Evolutionary conservation across 768 basidiomycete species (phyloP).

Genomic region (Boletus speciosus): DNA sequence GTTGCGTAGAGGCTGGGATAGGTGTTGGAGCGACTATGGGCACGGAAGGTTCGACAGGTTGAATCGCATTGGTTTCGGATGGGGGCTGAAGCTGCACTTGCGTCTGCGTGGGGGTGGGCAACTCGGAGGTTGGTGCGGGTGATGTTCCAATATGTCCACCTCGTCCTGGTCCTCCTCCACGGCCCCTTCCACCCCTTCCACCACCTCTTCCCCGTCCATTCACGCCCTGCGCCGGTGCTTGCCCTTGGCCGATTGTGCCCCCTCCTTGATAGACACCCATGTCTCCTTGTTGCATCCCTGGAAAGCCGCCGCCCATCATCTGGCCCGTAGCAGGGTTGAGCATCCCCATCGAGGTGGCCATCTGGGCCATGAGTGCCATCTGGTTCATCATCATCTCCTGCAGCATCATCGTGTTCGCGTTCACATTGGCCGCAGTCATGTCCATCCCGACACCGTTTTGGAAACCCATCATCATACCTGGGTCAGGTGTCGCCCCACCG

Average conservation of each 20-base stretch:
- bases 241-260: slow-evolving; percentile 20
- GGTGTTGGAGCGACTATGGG: slow-evolving; percentile 28
- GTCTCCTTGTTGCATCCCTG: slow-evolving; percentile 55
- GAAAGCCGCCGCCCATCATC: slow-evolving; percentile 53
- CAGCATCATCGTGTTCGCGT: slow-evolving; percentile 62
- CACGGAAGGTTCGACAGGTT: slow-evolving; percentile 4
- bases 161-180: slow-evolving; percentile 41
- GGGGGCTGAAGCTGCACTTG: slow-evolving; percentile 19
- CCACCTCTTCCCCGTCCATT: slow-evolving; percentile 45
- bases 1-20: slow-evolving; percentile 22
- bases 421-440: slow-evolving; percentile 49
- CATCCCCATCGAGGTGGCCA: slow-evolving; percentile 82
- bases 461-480: slow-evolving; percentile 43
- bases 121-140: slow-evolving; percentile 19
- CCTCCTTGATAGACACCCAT: slow-evolving; percentile 44
- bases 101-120: slow-evolving; percentile 15
- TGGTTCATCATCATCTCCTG: slow-evolving; percentile 92
- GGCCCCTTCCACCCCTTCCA: slow-evolving; percentile 44
- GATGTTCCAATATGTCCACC: slow-evolving; percentile 38
- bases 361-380: slow-evolving; percentile 92
- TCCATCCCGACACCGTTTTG: slow-evolving; percentile 45
- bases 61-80: slow-evolving; percentile 13
- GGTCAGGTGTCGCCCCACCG: slow-evolving; percentile 31
- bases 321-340: slow-evolving; percentile 58
- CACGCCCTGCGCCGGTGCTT: slow-evolving; percentile 11